These are phyloP conservation scores for Effrenium voratum DNA, from an alignment of 73 alveolate genomes.

Conservation along the genomic window DNA sequence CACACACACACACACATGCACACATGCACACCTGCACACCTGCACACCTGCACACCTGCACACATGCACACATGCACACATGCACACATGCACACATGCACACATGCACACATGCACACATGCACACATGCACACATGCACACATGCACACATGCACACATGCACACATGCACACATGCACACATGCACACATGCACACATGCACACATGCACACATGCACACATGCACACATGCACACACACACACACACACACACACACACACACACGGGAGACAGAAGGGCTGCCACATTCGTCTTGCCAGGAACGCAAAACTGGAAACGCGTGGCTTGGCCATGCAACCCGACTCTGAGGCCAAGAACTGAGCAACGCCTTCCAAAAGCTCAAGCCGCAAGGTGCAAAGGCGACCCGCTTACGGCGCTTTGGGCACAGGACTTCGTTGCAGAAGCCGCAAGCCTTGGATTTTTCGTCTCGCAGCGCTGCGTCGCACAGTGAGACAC, in stretches of 20 bases:
- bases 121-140: neutral
- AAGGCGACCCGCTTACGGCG: no score
- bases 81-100: neutral
- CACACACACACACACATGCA: constrained; percentile 5
- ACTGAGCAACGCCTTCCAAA: no score
- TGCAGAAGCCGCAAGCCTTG: no score
- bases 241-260: constrained; percentile 4
- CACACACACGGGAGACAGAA: neutral
- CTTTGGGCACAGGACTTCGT: no score
- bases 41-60: no score
- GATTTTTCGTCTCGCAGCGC: no score
- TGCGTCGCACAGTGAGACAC: no score
- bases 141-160: neutral
- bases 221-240: neutral
- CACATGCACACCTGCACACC: no score
- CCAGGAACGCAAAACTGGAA: no score
- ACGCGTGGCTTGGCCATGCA: no score
- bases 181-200: neutral
- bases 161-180: neutral
- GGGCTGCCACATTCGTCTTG: neutral
- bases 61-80: neutral
- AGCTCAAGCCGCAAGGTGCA: no score
- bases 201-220: neutral
- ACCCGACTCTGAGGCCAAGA: no score
- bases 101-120: neutral